These are phyloP conservation scores for Diaporthe batatas DNA, from an alignment of 2,329 filamentous ascomycete species.

Conservation along the genomic window DNA sequence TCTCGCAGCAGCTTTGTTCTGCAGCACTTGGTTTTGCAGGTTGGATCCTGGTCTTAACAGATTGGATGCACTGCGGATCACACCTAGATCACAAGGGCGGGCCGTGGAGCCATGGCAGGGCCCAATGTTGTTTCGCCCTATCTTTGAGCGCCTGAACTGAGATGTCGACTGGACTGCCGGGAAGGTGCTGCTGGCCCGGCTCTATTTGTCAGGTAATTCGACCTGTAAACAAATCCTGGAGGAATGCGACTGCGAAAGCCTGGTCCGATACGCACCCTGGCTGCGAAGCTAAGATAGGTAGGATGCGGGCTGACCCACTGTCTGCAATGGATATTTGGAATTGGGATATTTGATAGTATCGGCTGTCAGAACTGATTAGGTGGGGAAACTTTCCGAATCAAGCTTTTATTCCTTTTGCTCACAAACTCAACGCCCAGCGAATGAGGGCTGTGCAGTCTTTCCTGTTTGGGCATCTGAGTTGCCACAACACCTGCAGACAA, in stretches of 20 bases:
- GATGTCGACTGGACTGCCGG: slow-evolving; percentile 19
- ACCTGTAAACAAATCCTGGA: not conserved
- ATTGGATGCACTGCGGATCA: slow-evolving; percentile 14
- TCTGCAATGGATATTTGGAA: slow-evolving; percentile 38
- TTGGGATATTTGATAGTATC: slow-evolving; percentile 9
- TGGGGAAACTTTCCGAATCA: slow-evolving; percentile 30
- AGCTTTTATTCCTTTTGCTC: slow-evolving; percentile 18
- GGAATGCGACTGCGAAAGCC: not conserved
- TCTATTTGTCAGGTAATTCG: slow-evolving; percentile 18
- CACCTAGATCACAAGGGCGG: slow-evolving; percentile 19
- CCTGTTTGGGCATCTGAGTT: slow-evolving; percentile 34
- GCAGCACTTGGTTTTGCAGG: not conserved
- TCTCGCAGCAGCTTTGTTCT: slow-evolving; percentile 19
- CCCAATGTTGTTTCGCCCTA: slow-evolving; percentile 18
- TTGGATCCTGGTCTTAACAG: slow-evolving; percentile 13
- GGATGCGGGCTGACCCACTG: slow-evolving; percentile 10
- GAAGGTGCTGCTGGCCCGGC: not conserved
- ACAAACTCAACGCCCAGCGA: slow-evolving; percentile 2
- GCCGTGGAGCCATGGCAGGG: slow-evolving; percentile 16
- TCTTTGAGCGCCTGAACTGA: slow-evolving; percentile 6
- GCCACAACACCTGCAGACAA: slow-evolving; percentile 4
- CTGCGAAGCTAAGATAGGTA: slow-evolving; percentile 15
- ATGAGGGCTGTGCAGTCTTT: slow-evolving; percentile 7
- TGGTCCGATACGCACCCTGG: slow-evolving; percentile 4
- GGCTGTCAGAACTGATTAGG: slow-evolving; percentile 18